Conservation (phyloP, 129 eudicot species). For the Flaveria trinervia region DNA sequence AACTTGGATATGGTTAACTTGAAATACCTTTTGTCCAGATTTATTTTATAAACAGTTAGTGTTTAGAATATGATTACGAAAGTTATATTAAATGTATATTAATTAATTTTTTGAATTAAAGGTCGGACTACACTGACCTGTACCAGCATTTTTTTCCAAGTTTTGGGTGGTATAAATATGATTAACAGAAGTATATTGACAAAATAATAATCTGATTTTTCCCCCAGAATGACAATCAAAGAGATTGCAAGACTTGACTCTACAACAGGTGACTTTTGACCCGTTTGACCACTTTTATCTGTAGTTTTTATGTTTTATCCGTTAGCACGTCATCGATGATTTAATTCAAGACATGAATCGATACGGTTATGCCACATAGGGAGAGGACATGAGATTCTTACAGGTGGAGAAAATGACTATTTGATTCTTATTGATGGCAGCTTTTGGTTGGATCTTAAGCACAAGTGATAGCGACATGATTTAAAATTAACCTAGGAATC, state of each 20-base stretch:
- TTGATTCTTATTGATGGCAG: constrained; percentile 15
- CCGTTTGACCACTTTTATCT: not conserved
- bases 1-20: not conserved
- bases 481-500: constrained; percentile 4
- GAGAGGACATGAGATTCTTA: not conserved
- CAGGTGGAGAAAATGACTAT: constrained; percentile 16
- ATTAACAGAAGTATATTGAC: not conserved
- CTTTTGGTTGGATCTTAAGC: not conserved
- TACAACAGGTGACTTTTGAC: not conserved
- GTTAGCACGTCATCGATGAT: not conserved
- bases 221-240: not conserved
- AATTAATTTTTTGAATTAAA: not conserved
- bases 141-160: not conserved
- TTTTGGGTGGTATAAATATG: not conserved
- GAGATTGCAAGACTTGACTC: not conserved
- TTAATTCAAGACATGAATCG: not conserved
- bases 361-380: not conserved
- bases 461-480: constrained; percentile 19
- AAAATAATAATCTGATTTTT: too few relatives aligned
- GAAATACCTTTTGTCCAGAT: not conserved
- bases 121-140: not conserved
- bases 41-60: not conserved
- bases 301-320: not conserved
- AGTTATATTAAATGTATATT: not conserved
- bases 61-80: not conserved